phyloP scores from a whole-genome alignment of 345 rosid species.

The Streptanthus diversifolius region DNA sequence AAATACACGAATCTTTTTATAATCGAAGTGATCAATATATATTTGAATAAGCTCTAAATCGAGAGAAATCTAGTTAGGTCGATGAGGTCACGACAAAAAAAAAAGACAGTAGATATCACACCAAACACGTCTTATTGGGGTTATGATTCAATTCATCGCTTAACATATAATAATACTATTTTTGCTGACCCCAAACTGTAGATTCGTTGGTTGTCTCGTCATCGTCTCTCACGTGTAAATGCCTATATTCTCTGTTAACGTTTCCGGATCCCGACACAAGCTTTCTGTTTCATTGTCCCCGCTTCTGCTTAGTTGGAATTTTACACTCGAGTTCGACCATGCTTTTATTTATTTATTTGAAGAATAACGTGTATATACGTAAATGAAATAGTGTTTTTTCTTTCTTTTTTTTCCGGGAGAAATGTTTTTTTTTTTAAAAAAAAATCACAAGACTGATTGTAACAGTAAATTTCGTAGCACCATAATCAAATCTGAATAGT shows the following conservation, averaged over 20 bases:
- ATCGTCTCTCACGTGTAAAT: conserved; percentile 28
- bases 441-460: too few relatives aligned
- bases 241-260: conserved; percentile 17
- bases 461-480: too few relatives aligned
- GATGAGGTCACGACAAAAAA: conserved; percentile 25
- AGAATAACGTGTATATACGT: too few relatives aligned
- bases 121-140: conserved; percentile 27
- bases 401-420: too few relatives aligned
- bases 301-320: neutral
- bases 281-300: conserved; percentile 17
- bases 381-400: too few relatives aligned
- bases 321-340: conserved; percentile 3
- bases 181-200: conserved; percentile 5
- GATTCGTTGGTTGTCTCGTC: conserved; percentile 26
- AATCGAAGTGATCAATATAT: neutral
- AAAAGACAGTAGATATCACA: conserved; percentile 31
- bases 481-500: too few relatives aligned
- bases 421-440: too few relatives aligned
- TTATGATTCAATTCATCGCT: conserved; percentile 17
- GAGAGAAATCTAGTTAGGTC: conserved; percentile 6
- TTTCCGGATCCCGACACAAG: conserved; percentile 27
- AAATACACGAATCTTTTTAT: neutral
- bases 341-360: neutral
- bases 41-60: neutral
- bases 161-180: conserved; percentile 4